phyloP scores from a whole-genome alignment of 2,329 filamentous ascomycete species.

The Fusarium brachygibbosum region DNA sequence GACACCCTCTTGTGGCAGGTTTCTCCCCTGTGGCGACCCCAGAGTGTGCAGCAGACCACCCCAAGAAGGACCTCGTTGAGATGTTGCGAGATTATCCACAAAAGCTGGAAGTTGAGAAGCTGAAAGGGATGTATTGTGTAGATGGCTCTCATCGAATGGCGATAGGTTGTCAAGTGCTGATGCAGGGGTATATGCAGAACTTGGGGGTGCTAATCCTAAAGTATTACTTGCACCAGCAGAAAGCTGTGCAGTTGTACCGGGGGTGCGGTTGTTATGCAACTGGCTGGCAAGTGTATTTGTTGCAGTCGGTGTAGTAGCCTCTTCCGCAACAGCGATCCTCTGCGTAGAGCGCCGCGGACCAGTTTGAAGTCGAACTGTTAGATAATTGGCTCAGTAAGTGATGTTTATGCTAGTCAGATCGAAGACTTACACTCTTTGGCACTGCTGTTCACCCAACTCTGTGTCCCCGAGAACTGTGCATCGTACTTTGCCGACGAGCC shows the following conservation, averaged over 20 bases:
- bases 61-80: slow-evolving; percentile 31
- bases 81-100: not conserved
- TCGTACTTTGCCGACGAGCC: slow-evolving; percentile 45
- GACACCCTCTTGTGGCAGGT: not conserved
- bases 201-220: not conserved
- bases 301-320: fast-evolving
- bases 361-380: slow-evolving; percentile 40
- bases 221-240: too few relatives aligned
- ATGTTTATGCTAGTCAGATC: fast-evolving
- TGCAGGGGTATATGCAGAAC: not conserved
- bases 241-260: too few relatives aligned
- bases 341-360: slow-evolving; percentile 3
- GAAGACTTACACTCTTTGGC: slow-evolving; percentile 34
- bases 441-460: slow-evolving; percentile 43
- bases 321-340: slow-evolving; percentile 21
- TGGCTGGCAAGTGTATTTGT: not conserved
- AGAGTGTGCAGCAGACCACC: slow-evolving; percentile 9
- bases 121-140: not conserved
- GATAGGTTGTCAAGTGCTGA: not conserved
- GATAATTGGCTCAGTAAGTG: fast-evolving
- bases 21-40: slow-evolving; percentile 6
- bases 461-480: slow-evolving; percentile 36
- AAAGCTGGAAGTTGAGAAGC: not conserved
- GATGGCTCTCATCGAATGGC: not conserved
- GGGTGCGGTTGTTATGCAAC: too few relatives aligned